Base-by-base conservation (phyloP, 2,329 filamentous ascomycete species). In the Ilyonectria robusta region DNA sequence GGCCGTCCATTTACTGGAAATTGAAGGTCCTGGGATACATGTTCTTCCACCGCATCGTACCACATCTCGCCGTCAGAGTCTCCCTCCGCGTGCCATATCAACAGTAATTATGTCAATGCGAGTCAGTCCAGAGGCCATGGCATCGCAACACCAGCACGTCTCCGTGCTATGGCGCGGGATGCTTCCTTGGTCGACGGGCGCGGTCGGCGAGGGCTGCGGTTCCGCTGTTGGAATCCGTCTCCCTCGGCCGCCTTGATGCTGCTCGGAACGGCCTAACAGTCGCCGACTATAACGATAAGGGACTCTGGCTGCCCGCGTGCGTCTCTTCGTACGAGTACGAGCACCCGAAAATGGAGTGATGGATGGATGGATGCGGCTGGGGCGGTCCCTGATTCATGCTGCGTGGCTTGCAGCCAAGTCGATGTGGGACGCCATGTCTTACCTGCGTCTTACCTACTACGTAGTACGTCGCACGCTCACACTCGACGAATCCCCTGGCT, bases 341-440 rank as follows among this genome's bases (percentile, higher is more conserved):
- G 31, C 19, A n/a, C 40, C 40, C 40, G 40, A 19, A 42, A 8
- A 42, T 8, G 40, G 40, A 42, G 37, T 42, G 31, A 33, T n/a
- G 37, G 15, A 23, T n/a, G 37, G 15, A 23, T 40, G 37, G 17
- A 17, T n/a, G 17, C 31, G 31, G 31, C 31, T 33, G n/a, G n/a
- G 40, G 15, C 40, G 40, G 40, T 42, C 7, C 40, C 5, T 42
- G 40, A 4, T 42, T n/a, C 40, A 42, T 42, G 15, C 17, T 42
- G 40, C 40, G n/a, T n/a, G 15, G 15, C 15, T 8, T 17, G 40
- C 40, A 48, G 26, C 40, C 42, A n/a, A 19, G 55, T 4, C 55
- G 10, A 44, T 64, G 62, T 59, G 40, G 62, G 48, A 55, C 61
- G 47, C 21, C 37, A 48, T 48, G 21, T 31, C 31, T 59, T 59